A percentile compares a stretch with the other conserved stretches of the same genome.
These are phyloP conservation scores for Amanita inopinata DNA, from an alignment of 768 basidiomycete species.

Conservation along the genomic window DNA sequence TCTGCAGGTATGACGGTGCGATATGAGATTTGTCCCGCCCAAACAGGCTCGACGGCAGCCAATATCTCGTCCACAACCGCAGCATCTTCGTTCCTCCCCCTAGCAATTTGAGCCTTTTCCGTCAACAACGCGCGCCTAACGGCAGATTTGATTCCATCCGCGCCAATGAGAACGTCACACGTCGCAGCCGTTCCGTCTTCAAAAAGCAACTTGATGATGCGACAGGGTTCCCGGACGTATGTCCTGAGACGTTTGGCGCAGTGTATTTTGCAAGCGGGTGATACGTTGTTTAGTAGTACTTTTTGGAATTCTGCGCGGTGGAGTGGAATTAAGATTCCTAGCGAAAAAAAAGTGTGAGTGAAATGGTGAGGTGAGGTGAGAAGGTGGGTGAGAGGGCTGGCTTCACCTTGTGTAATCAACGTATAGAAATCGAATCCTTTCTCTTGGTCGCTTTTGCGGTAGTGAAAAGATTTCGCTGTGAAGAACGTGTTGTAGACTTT, in stretches of 20 bases:
- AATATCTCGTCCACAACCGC: not conserved
- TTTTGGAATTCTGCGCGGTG: constrained; percentile 64
- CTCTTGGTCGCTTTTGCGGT: constrained; percentile 52
- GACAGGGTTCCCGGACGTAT: constrained; percentile 30
- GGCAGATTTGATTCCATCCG: constrained; percentile 28
- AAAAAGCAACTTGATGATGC: constrained; percentile 20
- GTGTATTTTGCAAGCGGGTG: constrained; percentile 33
- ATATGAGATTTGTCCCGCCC: constrained; percentile 29
- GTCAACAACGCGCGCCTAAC: constrained; percentile 9
- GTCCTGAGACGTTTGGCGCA: constrained; percentile 51
- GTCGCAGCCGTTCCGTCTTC: constrained; percentile 16
- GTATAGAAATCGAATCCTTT: too few species aligned
- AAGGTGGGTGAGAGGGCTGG: constrained; percentile 2
- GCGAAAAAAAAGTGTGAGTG: too few species aligned
- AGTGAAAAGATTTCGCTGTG: constrained; percentile 41
- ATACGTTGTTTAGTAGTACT: constrained; percentile 41
- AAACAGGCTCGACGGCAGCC: constrained; percentile 22
- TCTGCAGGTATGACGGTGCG: constrained; percentile 24
- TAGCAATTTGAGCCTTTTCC: not conserved
- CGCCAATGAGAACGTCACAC: constrained; percentile 29
- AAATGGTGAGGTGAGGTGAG: constrained; percentile 5
- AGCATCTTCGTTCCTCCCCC: too few species aligned
- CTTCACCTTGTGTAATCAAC: too few species aligned
- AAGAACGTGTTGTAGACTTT: constrained; percentile 2
- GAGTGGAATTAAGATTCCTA: constrained; percentile 43